Conservation (phyloP, 1,284 basidiomycete species). For the Moesziomyces aphidis region DNA sequence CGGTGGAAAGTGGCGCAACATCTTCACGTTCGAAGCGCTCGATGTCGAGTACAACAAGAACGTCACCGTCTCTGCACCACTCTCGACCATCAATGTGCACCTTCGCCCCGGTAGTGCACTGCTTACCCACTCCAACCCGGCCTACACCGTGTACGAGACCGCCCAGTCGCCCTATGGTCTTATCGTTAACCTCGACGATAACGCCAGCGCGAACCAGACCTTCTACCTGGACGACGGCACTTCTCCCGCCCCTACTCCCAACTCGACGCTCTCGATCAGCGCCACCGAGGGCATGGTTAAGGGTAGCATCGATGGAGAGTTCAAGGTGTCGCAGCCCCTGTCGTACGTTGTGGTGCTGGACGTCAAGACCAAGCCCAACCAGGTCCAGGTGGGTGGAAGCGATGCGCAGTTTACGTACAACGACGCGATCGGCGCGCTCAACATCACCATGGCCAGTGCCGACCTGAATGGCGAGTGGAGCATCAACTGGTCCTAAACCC, state of each 20-base stretch:
- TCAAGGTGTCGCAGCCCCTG: constrained; percentile 70
- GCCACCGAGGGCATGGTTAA: constrained; percentile 15
- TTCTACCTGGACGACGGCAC: constrained; percentile 77
- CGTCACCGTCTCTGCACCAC: constrained; percentile 69
- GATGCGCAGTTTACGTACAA: constrained; percentile 32
- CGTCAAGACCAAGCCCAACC: constrained; percentile 39
- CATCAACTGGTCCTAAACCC: constrained; percentile 22
- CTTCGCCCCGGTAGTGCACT: constrained; percentile 38
- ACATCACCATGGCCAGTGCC: constrained; percentile 36
- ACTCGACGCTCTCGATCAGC: constrained; percentile 25
- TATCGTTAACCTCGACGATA: constrained; percentile 69
- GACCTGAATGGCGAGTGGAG: constrained; percentile 39
- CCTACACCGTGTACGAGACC: constrained; percentile 50
- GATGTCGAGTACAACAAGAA: constrained; percentile 69
- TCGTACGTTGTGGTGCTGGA: constrained; percentile 72
- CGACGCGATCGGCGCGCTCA: constrained; percentile 22
- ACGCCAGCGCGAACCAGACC: constrained; percentile 72
- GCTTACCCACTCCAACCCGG: constrained; percentile 39
- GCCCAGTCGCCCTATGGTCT: constrained; percentile 33
- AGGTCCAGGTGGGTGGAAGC: constrained; percentile 16
- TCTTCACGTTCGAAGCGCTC: constrained; percentile 77
- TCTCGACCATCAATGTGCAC: constrained; percentile 63
- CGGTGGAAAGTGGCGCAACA: constrained; percentile 75
- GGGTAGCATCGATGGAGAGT: constrained; percentile 69
- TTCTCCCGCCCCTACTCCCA: constrained; percentile 33